These are phyloP conservation scores for Colletotrichum camelliae DNA, from an alignment of 2,329 filamentous ascomycete genomes.

Conservation along the genomic window DNA sequence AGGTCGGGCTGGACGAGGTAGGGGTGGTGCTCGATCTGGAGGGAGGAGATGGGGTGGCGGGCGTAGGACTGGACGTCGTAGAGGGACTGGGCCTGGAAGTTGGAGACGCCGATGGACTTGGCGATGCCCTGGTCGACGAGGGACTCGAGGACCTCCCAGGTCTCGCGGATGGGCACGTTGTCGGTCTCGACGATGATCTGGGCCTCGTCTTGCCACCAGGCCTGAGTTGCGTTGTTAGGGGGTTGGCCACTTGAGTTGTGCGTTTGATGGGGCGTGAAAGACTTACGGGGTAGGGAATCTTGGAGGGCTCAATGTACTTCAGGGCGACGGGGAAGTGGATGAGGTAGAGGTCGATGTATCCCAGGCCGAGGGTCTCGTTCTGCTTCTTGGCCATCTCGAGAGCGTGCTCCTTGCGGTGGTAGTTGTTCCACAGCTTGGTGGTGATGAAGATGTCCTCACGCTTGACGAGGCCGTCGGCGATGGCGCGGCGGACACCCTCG, in stretches of 20 bases:
- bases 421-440: slow-evolving; percentile 86
- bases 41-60: slow-evolving; percentile 53
- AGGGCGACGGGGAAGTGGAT: slow-evolving; percentile 65
- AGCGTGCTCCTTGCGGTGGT: slow-evolving; percentile 70
- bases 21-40: slow-evolving; percentile 74
- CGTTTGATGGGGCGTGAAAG: rapidly evolving
- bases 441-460: slow-evolving; percentile 83
- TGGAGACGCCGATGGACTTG: slow-evolving; percentile 64
- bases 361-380: slow-evolving; percentile 65
- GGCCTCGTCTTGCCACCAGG: slow-evolving; percentile 45
- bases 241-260: too few species aligned
- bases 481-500: slow-evolving; percentile 62
- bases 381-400: slow-evolving; percentile 64
- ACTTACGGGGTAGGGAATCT: slow-evolving; percentile 41
- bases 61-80: slow-evolving; percentile 68
- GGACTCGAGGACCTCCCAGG: slow-evolving; percentile 67
- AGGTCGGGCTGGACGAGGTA: slow-evolving; percentile 67
- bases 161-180: slow-evolving; percentile 54
- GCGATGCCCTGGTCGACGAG: slow-evolving; percentile 54
- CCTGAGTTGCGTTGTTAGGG: not conserved
- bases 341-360: slow-evolving; percentile 73
- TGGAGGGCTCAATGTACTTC: slow-evolving; percentile 46
- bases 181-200: slow-evolving; percentile 40
- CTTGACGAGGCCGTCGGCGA: slow-evolving; percentile 65
- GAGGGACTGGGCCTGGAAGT: slow-evolving; percentile 63